Conservation (phyloP, 2,329 filamentous ascomycete genomes). For the Venturia asperata region DNA sequence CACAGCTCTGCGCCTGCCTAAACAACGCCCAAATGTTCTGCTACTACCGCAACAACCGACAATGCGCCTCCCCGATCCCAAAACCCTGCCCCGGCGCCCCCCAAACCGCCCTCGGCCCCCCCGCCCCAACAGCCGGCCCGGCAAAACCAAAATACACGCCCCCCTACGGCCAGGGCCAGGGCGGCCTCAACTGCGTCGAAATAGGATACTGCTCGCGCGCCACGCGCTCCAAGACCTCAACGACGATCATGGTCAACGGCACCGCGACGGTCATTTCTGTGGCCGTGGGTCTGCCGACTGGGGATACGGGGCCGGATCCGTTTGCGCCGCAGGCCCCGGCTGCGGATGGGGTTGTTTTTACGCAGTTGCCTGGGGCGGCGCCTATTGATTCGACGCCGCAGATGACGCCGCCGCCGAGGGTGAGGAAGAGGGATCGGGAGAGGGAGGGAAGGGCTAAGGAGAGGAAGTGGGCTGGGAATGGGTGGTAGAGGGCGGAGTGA, state of each 20-base stretch:
- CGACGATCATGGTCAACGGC: conserved; percentile 7
- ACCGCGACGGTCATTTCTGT: neutral
- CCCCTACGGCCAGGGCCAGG: conserved; percentile 9
- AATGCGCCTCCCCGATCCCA: conserved; percentile 11
- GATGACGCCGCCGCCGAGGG: conserved; percentile 1
- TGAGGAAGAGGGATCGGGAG: neutral
- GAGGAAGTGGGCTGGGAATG: neutral
- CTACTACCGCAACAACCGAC: conserved; percentile 9
- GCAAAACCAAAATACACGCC: conserved; percentile 10
- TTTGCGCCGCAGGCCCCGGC: neutral
- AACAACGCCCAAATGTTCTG: conserved; percentile 17
- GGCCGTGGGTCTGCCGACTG: conserved; percentile 6
- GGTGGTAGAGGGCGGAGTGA: neutral
- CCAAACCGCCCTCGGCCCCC: neutral
- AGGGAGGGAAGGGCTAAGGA: neutral
- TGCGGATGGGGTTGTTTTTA: neutral
- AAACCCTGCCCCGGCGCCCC: neutral
- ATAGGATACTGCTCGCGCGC: conserved; percentile 16
- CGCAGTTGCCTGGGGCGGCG: neutral
- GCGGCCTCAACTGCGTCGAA: conserved; percentile 18
- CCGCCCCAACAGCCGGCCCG: neutral
- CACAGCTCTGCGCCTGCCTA: conserved; percentile 15
- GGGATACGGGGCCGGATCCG: neutral
- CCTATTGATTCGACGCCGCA: neutral
- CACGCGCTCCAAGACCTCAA: neutral